Evolutionary conservation across 345 rosid genomes (phyloP), one percentile per base, ranked within the genome.

Genomic region (Leavenworthia alabamica): DNA sequence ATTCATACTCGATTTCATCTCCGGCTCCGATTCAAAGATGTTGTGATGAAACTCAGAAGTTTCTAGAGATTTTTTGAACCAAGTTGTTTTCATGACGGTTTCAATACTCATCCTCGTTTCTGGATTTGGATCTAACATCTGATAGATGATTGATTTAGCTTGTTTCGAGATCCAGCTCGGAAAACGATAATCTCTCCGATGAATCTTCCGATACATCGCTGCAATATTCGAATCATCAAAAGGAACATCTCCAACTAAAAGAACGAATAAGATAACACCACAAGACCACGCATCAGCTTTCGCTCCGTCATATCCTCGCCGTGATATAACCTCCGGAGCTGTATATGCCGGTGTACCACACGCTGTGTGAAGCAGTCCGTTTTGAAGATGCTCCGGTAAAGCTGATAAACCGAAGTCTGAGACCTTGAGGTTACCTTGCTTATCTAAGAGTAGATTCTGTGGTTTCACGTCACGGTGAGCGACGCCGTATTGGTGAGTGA

Each of bases 261-360:
- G 50, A 37, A 84, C 80, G 49, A 64, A 89, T 2, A 89, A 66
- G 4, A 92, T 84, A 0, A 92, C 96, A 15, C 98, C 98, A 45
- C 98, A 92, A 22, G 98, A 89, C 98, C 98, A 91, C 16, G 90
- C 90, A 46, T 84, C 98, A 7, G 96, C 90, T 55, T 77, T 84
- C 3, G 86, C 72, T 7, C 96, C 96, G 48, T 84, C 83, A 72
- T 91, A 91, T 11, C 87, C 87, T 1, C 75, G 69, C 48, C 87
- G 75, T 3, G 73, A 37, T 0, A 84, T 62, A 0, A 91, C 88
- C 83, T 91, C 98, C 4, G 98, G 98, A 2, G 98, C 90, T 4
- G 85, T 69, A 64, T 80, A 85, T n/a, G 90, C 90, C 55, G 90
- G 90, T 0, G 91, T 85, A 11, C 98, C 98, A 67, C 98, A 88